phyloP scores from a whole-genome alignment of 495 filamentous ascomycete species.

The Hypoxylon cercidicola region DNA sequence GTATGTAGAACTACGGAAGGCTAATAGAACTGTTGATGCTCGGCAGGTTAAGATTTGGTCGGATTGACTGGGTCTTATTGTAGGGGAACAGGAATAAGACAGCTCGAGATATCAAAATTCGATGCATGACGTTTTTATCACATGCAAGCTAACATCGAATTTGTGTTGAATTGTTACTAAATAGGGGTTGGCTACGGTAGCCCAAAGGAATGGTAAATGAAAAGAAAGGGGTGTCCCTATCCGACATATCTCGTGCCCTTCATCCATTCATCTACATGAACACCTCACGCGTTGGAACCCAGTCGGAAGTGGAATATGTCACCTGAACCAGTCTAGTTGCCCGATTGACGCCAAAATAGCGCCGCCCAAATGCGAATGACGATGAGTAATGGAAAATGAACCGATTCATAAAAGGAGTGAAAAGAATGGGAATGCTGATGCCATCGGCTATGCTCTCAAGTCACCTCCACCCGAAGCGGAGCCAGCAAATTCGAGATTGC shows the following conservation, averaged over 20 bases:
- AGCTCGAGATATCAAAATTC: slow-evolving; percentile 18
- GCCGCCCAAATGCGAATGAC: slow-evolving; percentile 38
- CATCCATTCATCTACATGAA: slow-evolving; percentile 40
- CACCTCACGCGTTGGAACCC: slow-evolving; percentile 16
- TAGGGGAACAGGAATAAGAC: slow-evolving; percentile 15
- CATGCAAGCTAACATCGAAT: slow-evolving; percentile 11
- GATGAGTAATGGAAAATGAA: slow-evolving; percentile 8
- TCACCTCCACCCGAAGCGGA: neutral
- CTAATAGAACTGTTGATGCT: slow-evolving; percentile 35
- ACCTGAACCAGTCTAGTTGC: slow-evolving; percentile 37
- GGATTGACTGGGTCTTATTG: slow-evolving; percentile 13
- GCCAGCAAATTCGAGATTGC: neutral
- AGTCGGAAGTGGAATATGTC: slow-evolving; percentile 9
- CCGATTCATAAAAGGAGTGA: slow-evolving; percentile 23
- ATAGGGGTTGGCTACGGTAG: slow-evolving; percentile 28
- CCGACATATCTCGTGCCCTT: slow-evolving; percentile 35
- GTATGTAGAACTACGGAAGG: slow-evolving; percentile 42
- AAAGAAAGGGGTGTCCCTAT: slow-evolving; percentile 27
- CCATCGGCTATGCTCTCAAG: neutral
- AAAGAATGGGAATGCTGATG: slow-evolving; percentile 29
- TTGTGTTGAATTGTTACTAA: slow-evolving; percentile 34
- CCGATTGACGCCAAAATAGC: slow-evolving; percentile 34
- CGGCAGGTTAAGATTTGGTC: slow-evolving; percentile 29
- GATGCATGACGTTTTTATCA: slow-evolving; percentile 4
- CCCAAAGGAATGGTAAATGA: slow-evolving; percentile 33